These are phyloP conservation scores for Phytophthora idaei DNA, from an alignment of 352 stramenopile species.

Conservation along the genomic window DNA sequence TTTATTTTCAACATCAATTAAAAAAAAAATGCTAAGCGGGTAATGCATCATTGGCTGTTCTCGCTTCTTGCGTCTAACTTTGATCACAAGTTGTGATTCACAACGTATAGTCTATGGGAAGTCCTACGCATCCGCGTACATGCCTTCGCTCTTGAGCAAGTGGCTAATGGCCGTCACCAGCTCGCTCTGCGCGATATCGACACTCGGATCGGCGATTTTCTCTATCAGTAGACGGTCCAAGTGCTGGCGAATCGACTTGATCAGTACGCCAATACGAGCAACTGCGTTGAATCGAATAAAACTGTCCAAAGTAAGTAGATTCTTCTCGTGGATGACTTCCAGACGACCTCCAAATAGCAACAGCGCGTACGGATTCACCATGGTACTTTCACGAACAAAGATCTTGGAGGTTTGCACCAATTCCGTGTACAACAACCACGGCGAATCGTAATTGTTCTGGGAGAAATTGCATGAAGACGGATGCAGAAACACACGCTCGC, in stretches of 20 bases:
- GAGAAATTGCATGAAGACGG: constrained; percentile 92
- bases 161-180: constrained; percentile 82
- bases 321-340: constrained; percentile 92
- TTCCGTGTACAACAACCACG: constrained; percentile 96
- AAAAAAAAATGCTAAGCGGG: no score
- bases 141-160: constrained; percentile 83
- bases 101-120: background rate
- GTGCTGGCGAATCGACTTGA: constrained; percentile 94
- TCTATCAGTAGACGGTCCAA: constrained; percentile 93
- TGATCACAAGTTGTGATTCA: no score
- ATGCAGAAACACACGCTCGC: constrained; percentile 96
- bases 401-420: constrained; percentile 97
- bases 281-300: constrained; percentile 96
- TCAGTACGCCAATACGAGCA: constrained; percentile 94
- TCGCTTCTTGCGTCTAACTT: no score
- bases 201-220: constrained; percentile 93
- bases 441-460: constrained; percentile 93
- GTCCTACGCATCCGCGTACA: constrained; percentile 41
- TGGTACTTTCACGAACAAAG: constrained; percentile 97
- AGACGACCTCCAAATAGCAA: constrained; percentile 97
- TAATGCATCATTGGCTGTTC: no score
- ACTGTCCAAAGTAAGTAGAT: constrained; percentile 79
- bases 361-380: constrained; percentile 97
- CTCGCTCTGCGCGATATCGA: constrained; percentile 91
- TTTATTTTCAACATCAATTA: no score